Base-by-base conservation (phyloP, 2,329 filamentous ascomycete genomes). In the Aspergillus nomiae region DNA sequence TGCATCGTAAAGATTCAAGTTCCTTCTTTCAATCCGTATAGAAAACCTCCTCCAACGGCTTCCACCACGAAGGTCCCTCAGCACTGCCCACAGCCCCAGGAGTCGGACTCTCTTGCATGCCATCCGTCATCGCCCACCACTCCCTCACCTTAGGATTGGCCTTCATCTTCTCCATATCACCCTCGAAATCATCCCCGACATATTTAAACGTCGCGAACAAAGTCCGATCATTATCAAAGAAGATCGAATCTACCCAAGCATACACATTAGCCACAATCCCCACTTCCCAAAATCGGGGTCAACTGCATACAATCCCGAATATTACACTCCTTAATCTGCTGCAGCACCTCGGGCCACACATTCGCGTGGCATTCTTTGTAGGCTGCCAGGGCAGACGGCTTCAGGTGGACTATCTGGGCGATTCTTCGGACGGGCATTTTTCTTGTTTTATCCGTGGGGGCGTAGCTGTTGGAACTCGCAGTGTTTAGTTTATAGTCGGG, bases 121-220 rank as follows among this genome's bases (percentile, higher is more conserved):
- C 82, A 75, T 94, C 91, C 56, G 91, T 94, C 87, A 94, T 89
- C 62, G 81, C 81, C 91, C 91, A 94, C 92, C 91, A 94, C 75
- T 90, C 88, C 60, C 87, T 84, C 38, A 94, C 89, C 72, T 89
- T 89, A 1, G 86, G 84, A 69, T 93, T 92, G 62, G 86, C 87
- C 1, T 84, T 83, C 90, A 94, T 93, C 65, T 82, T 84, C 76
- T 86, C 84, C 92, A 94, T 94, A 72, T 94, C 91, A 11, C 83
- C 88, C 2, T 86, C 87, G 64, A 86, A 93, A 66, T 92, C 85
- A 63, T 85, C 85, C 0, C 92, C 91, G n/a, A 90, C 82, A 71
- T 94, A 94, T 75, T 92, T 93, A 82, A 93, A 92, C 28, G 82
- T 87, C 0, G 90, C 89, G 73, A 94, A 94, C 1, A 94, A 82